phyloP scores from a whole-genome alignment of 345 rosid species.

The Ceriops tagal region DNA sequence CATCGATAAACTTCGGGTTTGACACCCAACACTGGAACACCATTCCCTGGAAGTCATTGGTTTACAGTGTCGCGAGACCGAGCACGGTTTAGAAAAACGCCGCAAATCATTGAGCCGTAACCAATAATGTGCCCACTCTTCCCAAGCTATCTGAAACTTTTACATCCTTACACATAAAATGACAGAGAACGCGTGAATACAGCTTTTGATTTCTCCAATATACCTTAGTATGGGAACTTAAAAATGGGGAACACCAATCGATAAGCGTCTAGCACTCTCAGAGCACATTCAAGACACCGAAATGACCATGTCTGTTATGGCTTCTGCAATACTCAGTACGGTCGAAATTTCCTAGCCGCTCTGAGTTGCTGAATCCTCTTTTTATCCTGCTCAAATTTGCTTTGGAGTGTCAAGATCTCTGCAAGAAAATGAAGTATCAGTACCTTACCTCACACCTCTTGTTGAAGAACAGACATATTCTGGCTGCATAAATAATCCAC shows the following conservation, averaged over 20 bases:
- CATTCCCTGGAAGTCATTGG: too few species aligned
- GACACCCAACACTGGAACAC: too few species aligned
- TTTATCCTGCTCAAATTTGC: slow-evolving; percentile 12
- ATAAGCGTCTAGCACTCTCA: background rate
- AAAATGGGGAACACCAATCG: background rate
- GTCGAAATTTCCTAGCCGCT: slow-evolving; percentile 2
- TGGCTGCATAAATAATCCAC: background rate
- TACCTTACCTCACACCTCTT: background rate
- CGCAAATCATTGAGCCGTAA: background rate
- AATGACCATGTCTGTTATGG: slow-evolving; percentile 15
- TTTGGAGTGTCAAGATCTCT: slow-evolving; percentile 77
- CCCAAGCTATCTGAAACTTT: background rate
- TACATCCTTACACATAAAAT: background rate
- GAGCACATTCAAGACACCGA: background rate
- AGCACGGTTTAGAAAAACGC: background rate
- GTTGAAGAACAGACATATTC: background rate
- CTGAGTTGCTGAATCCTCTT: slow-evolving; percentile 5
- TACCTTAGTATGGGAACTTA: background rate
- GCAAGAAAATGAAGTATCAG: slow-evolving; percentile 22
- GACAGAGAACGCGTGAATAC: background rate
- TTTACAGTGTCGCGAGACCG: too few species aligned
- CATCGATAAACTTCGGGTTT: too few species aligned
- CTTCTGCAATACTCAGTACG: background rate
- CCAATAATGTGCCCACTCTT: background rate
- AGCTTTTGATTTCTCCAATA: background rate